Conservation (phyloP, 441 rosid species). For the Populus hybrid region DNA sequence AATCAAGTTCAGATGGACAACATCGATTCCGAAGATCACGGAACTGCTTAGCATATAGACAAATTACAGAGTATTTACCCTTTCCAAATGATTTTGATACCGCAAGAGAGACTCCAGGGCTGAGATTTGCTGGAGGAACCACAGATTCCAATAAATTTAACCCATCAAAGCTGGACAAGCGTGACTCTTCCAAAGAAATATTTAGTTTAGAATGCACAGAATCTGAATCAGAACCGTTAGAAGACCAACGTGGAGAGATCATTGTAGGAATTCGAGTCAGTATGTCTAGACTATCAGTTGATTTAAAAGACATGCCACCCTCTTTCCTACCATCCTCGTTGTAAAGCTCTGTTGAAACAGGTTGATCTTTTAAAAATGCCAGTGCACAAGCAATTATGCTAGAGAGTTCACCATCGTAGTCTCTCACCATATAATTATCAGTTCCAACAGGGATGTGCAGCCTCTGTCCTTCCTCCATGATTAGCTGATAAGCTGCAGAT, state of each 20-base stretch:
- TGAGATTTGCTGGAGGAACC: conserved; percentile 46
- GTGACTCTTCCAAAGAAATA: conserved; percentile 51
- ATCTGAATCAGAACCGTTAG: conserved; percentile 58
- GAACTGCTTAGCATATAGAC: conserved; percentile 74
- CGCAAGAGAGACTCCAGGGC: conserved; percentile 69
- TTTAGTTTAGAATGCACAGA: conserved; percentile 34
- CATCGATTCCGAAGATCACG: conserved; percentile 65
- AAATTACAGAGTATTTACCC: conserved; percentile 76
- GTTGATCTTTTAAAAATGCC: conserved; percentile 46
- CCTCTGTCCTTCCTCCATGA: conserved; percentile 77
- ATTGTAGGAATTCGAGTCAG: conserved; percentile 37
- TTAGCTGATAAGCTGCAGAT: conserved; percentile 45
- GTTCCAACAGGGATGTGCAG: conserved; percentile 66
- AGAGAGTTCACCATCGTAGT: conserved; percentile 88
- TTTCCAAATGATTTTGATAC: conserved; percentile 56
- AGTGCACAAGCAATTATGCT: conserved; percentile 92
- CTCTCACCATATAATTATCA: conserved; percentile 61
- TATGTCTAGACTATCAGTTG: conserved; percentile 30
- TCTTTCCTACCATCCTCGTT: conserved; percentile 36
- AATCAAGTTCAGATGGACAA: conserved; percentile 79
- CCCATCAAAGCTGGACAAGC: conserved; percentile 78
- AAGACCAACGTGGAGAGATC: conserved; percentile 52
- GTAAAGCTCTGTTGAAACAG: conserved; percentile 27
- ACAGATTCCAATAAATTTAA: conserved; percentile 58
- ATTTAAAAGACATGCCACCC: conserved; percentile 19